Percentiles rank a stretch among this genome's conserved stretches.
Evolutionary conservation across 495 filamentous ascomycete genomes (phyloP).

Genomic region (Talaromyces liani): DNA sequence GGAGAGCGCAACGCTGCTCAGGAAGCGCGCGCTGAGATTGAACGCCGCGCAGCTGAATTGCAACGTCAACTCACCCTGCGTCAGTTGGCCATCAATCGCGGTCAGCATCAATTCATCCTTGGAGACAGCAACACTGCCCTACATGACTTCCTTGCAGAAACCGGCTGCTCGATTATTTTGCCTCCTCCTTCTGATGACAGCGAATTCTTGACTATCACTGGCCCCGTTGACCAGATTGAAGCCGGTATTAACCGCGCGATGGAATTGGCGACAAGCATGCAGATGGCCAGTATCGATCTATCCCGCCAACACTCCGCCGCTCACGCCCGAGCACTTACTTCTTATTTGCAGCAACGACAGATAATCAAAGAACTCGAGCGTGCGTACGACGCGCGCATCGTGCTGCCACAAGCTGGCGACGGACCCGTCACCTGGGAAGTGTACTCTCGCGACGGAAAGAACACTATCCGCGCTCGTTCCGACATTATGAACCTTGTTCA

Average conservation of each 20-base stretch:
- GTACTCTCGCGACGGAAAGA: conserved; percentile 77
- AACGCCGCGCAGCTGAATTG: conserved; percentile 65
- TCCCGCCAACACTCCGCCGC: conserved; percentile 67
- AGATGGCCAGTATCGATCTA: conserved; percentile 69
- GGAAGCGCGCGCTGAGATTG: conserved; percentile 69
- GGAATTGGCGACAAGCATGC: conserved; percentile 76
- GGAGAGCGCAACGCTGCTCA: conserved; percentile 82
- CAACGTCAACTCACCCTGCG: conserved; percentile 61
- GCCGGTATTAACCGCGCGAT: conserved; percentile 69
- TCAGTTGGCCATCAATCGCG: conserved; percentile 65
- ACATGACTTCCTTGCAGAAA: conserved; percentile 81
- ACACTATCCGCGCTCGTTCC: conserved; percentile 66
- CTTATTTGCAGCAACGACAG: conserved; percentile 70
- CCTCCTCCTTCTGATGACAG: conserved; percentile 64
- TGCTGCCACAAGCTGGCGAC: conserved; percentile 57
- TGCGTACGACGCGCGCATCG: conserved; percentile 71
- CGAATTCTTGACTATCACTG: conserved; percentile 76
- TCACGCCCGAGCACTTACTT: conserved; percentile 79
- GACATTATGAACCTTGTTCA: conserved; percentile 76
- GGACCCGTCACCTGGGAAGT: conserved; percentile 72
- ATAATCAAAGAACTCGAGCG: conserved; percentile 73
- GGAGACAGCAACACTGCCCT: conserved; percentile 68
- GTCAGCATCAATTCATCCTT: conserved; percentile 85
- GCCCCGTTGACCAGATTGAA: conserved; percentile 64
- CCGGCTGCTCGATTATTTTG: conserved; percentile 81